Evolutionary conservation across 805 yeast species (phyloP), one percentile per base, ranked within the genome.

Genomic region (Saturnispora diversa): DNA sequence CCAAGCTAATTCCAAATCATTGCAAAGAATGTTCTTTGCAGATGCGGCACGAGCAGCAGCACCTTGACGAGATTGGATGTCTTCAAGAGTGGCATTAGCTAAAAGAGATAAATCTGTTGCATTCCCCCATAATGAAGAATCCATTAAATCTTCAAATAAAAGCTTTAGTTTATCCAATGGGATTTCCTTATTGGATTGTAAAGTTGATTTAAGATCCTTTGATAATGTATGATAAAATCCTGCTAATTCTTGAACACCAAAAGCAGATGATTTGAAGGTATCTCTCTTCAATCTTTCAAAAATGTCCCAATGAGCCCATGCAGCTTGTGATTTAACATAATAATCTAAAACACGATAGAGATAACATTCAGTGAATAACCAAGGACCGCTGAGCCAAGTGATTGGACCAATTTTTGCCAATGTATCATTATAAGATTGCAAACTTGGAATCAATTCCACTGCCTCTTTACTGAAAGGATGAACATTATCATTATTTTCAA

Each of bases 51-150:
- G 72, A 15, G 86, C 86, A 47, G 82, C 86, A 10, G 82, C 84
- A 31, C 96, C 96, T 66, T 92, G 99, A 29, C 86, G 76, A 5
- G 90, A 77, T 60, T 85, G 83, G 53, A 92, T 82, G 49, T 92
- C 96, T 35, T 88, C 96, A 22, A 86, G 58, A 6, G 87, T 77
- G n/a, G 90, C 86, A 44, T 84, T 87, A 4, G 94, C 88, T 47
- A 92, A 68, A 40, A 94, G 65, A 0, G 97, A 86, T 54, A 92
- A 70, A 60, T 92, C 99, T 4, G 97, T 85, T 15, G 97, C 97
- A 60, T 92, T 92, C 21, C 99, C 99, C 99, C 99, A 92, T 40
- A 92, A 63, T 0, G 96, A 84, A 41, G 90, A 75, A 56, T 87
- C 95, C 31, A 84, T 63, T 47, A 88, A 83, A 58, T 92, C 99